Percentiles rank a stretch among this genome's conserved stretches.
Evolutionary conservation across 1,284 basidiomycete species (phyloP).

Genomic region (Rhodotorula sp.): DNA sequence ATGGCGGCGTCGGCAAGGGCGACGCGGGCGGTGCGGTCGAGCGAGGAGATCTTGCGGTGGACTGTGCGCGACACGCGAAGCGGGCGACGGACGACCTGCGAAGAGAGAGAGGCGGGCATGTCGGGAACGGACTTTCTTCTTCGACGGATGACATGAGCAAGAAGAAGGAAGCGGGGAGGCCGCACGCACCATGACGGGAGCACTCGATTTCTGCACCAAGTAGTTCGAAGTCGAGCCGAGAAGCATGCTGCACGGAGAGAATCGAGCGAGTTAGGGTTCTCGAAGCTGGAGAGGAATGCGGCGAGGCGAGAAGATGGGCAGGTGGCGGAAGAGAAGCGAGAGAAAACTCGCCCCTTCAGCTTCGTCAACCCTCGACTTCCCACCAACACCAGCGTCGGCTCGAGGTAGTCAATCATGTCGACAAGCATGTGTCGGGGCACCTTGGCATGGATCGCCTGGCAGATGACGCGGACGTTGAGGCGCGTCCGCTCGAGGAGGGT

Average conservation of each 20-base stretch:
- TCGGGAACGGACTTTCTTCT: constrained; percentile 8
- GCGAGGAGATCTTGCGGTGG: constrained; percentile 48
- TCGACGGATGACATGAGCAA: no score
- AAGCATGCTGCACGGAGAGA: constrained; percentile 63
- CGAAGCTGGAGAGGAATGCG: no score
- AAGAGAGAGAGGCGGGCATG: background rate
- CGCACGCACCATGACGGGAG: constrained; percentile 77
- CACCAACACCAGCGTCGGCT: constrained; percentile 91
- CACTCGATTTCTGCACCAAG: constrained; percentile 86
- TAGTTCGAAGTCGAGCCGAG: constrained; percentile 98
- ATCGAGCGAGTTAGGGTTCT: background rate
- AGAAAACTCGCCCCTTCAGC: constrained; percentile 75
- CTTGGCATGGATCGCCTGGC: constrained; percentile 86
- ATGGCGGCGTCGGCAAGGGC: constrained; percentile 80
- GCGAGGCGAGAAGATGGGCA: no score
- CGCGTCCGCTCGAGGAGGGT: constrained; percentile 83
- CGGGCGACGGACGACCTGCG: constrained; percentile 66
- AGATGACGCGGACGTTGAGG: constrained; percentile 78
- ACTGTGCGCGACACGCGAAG: constrained; percentile 66
- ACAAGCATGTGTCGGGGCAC: constrained; percentile 79
- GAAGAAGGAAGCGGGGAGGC: constrained; percentile 6
- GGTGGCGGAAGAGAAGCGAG: no score
- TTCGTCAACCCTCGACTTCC: constrained; percentile 87
- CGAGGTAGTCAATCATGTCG: constrained; percentile 76
- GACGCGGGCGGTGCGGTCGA: constrained; percentile 60